These are phyloP conservation scores for Schizosaccharomyces cryophilus DNA, from an alignment of 805 yeast species.

Conservation along the genomic window DNA sequence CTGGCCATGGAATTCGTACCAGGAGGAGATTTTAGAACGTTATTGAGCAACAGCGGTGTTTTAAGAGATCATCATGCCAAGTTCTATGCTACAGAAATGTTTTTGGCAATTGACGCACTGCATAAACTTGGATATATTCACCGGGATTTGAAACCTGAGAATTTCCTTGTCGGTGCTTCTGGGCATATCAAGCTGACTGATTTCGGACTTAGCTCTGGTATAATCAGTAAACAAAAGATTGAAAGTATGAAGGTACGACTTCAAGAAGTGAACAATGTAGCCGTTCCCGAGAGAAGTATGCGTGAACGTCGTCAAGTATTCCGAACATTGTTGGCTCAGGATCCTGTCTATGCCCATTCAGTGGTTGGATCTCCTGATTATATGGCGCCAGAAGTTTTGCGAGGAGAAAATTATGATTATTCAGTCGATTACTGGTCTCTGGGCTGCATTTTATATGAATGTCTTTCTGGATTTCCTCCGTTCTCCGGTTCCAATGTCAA, in stretches of 20 bases:
- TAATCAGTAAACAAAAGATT: conserved; percentile 74
- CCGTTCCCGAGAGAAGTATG: conserved; percentile 40
- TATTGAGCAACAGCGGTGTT: conserved; percentile 78
- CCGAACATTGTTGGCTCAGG: conserved; percentile 43
- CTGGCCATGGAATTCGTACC: conserved; percentile 99
- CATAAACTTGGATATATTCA: conserved; percentile 92
- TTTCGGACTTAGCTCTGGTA: conserved; percentile 92
- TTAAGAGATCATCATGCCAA: conserved; percentile 87
- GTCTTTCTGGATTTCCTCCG: conserved; percentile 91
- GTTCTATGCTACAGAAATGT: conserved; percentile 89
- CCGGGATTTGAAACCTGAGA: conserved; percentile 89
- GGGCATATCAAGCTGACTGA: conserved; percentile 90
- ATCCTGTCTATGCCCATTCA: conserved; percentile 72
- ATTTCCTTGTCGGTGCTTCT: conserved; percentile 64
- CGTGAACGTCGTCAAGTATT: conserved; percentile 72
- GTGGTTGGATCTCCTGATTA: conserved; percentile 97
- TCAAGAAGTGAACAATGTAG: conserved; percentile 50
- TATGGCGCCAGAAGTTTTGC: conserved; percentile 93
- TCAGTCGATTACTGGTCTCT: conserved; percentile 97
- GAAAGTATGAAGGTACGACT: conserved; percentile 65
- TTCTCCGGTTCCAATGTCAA: conserved; percentile 82
- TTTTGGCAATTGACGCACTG: conserved; percentile 73
- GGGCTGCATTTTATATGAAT: conserved; percentile 91
- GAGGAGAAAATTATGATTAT: conserved; percentile 78
- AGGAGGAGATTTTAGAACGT: conserved; percentile 93